Conservation (phyloP, 768 basidiomycete genomes). For the Dictyophora rubrovolvata region DNA sequence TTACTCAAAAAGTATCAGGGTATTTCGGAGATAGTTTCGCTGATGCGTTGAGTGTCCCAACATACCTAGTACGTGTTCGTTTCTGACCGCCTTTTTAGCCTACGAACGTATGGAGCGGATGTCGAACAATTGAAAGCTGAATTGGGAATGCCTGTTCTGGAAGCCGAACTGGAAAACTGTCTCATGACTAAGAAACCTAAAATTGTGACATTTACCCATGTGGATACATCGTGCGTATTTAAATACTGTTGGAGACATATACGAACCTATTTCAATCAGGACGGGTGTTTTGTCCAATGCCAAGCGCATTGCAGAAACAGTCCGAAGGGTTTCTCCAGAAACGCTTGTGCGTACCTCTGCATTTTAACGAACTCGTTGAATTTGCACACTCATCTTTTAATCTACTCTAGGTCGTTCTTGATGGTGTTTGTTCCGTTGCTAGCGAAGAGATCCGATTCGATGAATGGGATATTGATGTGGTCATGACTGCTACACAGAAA, state of each 20-base stretch:
- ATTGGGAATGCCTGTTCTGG: slow-evolving; percentile 65
- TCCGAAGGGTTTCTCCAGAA: slow-evolving; percentile 69
- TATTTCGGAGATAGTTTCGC: slow-evolving; percentile 92
- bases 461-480: slow-evolving; percentile 85
- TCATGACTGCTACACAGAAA: slow-evolving; percentile 81
- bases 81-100: slow-evolving; percentile 30
- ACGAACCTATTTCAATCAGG: neutral
- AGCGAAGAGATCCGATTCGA: slow-evolving; percentile 94
- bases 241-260: neutral
- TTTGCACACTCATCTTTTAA: slow-evolving; percentile 1
- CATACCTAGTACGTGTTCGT: neutral
- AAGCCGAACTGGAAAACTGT: slow-evolving; percentile 51
- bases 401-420: slow-evolving; percentile 52
- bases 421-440: slow-evolving; percentile 95
- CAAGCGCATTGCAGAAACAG: slow-evolving; percentile 61
- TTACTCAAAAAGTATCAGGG: slow-evolving; percentile 29
- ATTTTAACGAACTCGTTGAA: slow-evolving; percentile 1
- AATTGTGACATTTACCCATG: slow-evolving; percentile 87
- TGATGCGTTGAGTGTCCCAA: slow-evolving; percentile 52
- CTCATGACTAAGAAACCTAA: slow-evolving; percentile 78
- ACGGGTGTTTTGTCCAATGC: slow-evolving; percentile 78
- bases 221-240: slow-evolving; percentile 71
- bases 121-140: slow-evolving; percentile 78
- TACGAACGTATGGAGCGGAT: slow-evolving; percentile 80
- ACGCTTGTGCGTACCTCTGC: slow-evolving; percentile 48